Evolutionary conservation across 208 protist genomes (phyloP).

Genomic region (Leishmania guyanensis): DNA sequence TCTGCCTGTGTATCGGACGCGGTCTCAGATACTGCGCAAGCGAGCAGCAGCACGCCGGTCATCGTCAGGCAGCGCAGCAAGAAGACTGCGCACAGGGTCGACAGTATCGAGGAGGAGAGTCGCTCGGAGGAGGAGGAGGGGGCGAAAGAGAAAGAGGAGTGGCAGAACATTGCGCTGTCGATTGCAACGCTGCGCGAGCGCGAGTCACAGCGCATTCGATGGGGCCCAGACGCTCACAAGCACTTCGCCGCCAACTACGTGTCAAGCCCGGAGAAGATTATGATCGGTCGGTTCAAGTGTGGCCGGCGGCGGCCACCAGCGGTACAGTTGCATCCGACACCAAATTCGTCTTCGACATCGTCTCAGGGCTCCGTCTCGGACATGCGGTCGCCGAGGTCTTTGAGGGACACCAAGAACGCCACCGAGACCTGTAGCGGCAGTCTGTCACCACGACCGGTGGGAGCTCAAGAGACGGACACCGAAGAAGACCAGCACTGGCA

Average conservation of each 20-base stretch:
- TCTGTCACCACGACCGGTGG: not conserved
- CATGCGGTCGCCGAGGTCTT: not conserved
- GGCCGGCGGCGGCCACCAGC: not conserved
- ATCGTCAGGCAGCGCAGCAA: not conserved
- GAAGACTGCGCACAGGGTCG: slow-evolving; percentile 2
- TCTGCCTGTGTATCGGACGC: not conserved
- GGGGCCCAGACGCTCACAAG: slow-evolving; percentile 75
- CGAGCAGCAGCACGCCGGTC: slow-evolving; percentile 1
- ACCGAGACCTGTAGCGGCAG: not conserved
- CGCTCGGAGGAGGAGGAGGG: not conserved
- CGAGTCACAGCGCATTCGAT: slow-evolving; percentile 40
- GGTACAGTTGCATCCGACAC: not conserved
- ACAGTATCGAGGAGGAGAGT: not conserved
- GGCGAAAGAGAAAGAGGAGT: not conserved
- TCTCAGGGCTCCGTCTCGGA: not conserved
- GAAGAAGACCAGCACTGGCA: not conserved
- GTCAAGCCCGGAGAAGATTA: slow-evolving; percentile 66
- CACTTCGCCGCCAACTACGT: slow-evolving; percentile 80
- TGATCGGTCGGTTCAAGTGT: slow-evolving; percentile 31
- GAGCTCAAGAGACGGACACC: not conserved
- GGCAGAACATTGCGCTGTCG: slow-evolving; percentile 21
- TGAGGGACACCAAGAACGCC: not conserved
- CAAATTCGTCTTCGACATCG: not conserved
- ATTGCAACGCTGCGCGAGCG: slow-evolving; percentile 29
- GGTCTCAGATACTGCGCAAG: not conserved